Evolutionary conservation across 2,329 filamentous ascomycete genomes (phyloP).

Genomic region (Botrytis pseudocinerea): DNA sequence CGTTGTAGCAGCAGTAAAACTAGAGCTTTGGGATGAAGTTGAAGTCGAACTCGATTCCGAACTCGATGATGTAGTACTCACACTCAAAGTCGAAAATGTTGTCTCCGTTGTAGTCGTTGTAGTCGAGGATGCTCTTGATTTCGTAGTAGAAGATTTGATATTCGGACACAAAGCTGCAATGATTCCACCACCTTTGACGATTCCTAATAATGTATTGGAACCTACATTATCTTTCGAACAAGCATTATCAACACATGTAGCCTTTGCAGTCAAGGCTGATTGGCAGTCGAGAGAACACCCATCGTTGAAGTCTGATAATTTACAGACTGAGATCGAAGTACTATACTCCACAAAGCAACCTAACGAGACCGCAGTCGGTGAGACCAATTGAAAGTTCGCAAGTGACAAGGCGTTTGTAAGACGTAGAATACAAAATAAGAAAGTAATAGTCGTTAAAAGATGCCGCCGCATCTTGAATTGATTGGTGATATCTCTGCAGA

Average conservation of each 20-base stretch:
- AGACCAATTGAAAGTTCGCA: conserved; percentile 39
- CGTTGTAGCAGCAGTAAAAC: neutral
- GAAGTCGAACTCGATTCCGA: neutral
- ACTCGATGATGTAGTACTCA: conserved; percentile 16
- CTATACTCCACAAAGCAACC: conserved; percentile 36
- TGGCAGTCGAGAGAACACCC: conserved; percentile 37
- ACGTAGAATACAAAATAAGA: conserved; percentile 31
- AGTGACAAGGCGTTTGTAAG: conserved; percentile 37
- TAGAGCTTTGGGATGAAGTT: conserved; percentile 1
- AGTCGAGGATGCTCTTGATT: conserved; percentile 10
- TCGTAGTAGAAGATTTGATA: conserved; percentile 24
- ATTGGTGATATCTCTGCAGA: conserved; percentile 14
- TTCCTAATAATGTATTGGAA: conserved; percentile 37
- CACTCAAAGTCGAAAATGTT: conserved; percentile 21
- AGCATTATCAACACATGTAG: conserved; percentile 28
- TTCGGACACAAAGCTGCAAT: conserved; percentile 36
- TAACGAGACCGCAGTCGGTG: conserved; percentile 31
- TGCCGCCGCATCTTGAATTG: conserved; percentile 18
- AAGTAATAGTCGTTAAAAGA: conserved; percentile 21
- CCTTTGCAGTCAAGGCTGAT: conserved; percentile 28
- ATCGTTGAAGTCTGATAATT: conserved; percentile 35
- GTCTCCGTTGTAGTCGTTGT: conserved; percentile 19
- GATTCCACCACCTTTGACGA: conserved; percentile 37
- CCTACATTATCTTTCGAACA: conserved; percentile 32
- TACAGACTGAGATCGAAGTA: conserved; percentile 35